A percentile compares a stretch with the other conserved stretches of the same genome.
Evolutionary conservation across 768 basidiomycete species (phyloP).

Genomic region (Lepiota venenata): DNA sequence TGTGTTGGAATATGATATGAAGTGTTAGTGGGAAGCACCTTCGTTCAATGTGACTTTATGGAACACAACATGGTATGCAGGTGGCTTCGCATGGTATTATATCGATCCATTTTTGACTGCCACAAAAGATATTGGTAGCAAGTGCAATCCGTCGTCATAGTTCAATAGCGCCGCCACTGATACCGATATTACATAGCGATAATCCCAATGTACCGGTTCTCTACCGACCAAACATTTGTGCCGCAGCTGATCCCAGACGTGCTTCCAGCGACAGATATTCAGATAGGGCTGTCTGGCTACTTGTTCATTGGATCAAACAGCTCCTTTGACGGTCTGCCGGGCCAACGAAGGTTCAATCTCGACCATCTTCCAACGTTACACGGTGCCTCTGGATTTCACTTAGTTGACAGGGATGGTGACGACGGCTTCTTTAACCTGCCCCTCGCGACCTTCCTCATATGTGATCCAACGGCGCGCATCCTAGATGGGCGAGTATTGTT

Average conservation of each 20-base stretch:
- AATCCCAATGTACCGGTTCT: slow-evolving; percentile 1
- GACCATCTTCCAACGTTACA: background rate
- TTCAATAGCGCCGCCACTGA: no score
- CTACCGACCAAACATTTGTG: background rate
- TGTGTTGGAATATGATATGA: background rate
- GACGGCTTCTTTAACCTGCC: background rate
- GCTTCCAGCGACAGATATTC: background rate
- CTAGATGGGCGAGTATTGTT: background rate
- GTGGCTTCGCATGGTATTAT: slow-evolving; percentile 1
- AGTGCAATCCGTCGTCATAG: background rate
- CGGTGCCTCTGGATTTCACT: background rate
- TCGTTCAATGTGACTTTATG: background rate
- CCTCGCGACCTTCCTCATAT: background rate
- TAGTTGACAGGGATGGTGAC: background rate
- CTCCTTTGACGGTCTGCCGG: background rate
- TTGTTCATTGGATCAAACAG: slow-evolving; percentile 3
- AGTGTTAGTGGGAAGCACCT: background rate
- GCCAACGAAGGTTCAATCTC: background rate
- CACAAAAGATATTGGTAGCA: background rate
- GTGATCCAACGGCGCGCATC: background rate
- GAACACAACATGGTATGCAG: slow-evolving; percentile 1
- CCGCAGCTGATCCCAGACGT: background rate
- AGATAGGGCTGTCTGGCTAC: background rate
- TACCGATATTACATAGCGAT: background rate
- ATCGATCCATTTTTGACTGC: background rate